Conservation (phyloP, 164 flowering plant species). For the Umbilicus rupestris region DNA sequence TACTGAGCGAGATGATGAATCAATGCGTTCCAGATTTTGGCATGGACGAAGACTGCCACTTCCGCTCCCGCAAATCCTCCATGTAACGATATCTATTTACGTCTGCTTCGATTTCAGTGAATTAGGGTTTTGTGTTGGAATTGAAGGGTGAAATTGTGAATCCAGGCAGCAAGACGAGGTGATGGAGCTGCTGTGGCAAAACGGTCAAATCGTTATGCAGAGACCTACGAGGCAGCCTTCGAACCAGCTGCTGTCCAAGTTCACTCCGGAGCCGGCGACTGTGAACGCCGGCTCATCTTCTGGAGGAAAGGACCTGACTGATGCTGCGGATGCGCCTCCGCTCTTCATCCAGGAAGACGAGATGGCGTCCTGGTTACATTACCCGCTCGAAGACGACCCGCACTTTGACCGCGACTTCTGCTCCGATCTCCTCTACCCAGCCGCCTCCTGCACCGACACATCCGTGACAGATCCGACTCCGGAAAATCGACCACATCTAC, state of each 20-base stretch:
- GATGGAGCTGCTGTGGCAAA: conserved; percentile 80
- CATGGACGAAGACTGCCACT: conserved; percentile 30
- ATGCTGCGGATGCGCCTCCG: conserved; percentile 1
- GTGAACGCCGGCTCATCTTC: no score
- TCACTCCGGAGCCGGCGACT: conserved; percentile 8
- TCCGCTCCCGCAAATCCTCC: conserved; percentile 19
- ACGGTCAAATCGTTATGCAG: conserved; percentile 68
- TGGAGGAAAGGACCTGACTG: conserved; percentile 15
- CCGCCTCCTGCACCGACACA: conserved; percentile 2
- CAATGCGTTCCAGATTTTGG: conserved; percentile 53
- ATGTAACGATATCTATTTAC: conserved; percentile 15
- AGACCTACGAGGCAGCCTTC: conserved; percentile 38
- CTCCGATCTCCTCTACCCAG: conserved; percentile 33
- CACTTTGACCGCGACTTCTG: conserved; percentile 32
- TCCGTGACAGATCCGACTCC: conserved; percentile 7
- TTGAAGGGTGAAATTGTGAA: background rate
- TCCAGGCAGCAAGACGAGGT: conserved; percentile 51
- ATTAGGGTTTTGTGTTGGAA: background rate
- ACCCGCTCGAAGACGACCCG: conserved; percentile 41
- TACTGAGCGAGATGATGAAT: conserved; percentile 26
- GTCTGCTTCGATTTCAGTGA: no score
- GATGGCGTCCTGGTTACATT: conserved; percentile 88
- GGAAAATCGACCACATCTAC: conserved; percentile 1
- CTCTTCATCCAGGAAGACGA: conserved; percentile 86
- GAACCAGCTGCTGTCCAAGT: conserved; percentile 19